Percentiles rank a stretch among this genome's conserved stretches.
These are phyloP conservation scores for Triticum turgidum DNA, from an alignment of 176 grass and related monocot genomes.

Conservation along the genomic window DNA sequence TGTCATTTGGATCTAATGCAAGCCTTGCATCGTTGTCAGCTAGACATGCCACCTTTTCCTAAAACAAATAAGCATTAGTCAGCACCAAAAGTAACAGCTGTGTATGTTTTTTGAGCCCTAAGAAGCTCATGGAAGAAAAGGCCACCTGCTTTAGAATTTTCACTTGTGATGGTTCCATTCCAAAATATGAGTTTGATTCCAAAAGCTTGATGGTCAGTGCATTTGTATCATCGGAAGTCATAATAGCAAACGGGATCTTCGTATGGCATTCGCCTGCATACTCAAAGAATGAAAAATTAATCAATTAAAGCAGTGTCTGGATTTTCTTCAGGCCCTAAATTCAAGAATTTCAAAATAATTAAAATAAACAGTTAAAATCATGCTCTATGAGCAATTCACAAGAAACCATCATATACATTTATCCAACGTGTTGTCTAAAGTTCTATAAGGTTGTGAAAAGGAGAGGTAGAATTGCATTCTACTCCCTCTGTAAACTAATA, in stretches of 20 bases:
- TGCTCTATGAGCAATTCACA: background rate
- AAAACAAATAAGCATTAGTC: slow-evolving; percentile 9
- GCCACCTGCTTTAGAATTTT: slow-evolving; percentile 90
- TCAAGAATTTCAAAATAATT: background rate
- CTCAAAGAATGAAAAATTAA: slow-evolving; percentile 3
- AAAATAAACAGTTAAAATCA: background rate
- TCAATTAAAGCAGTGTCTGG: background rate
- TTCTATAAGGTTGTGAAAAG: background rate
- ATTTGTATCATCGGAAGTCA: slow-evolving; percentile 98
- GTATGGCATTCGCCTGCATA: slow-evolving; percentile 39
- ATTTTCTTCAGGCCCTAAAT: background rate
- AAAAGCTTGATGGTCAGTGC: slow-evolving; percentile 66
- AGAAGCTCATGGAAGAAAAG: slow-evolving; percentile 11
- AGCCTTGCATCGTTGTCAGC: slow-evolving; percentile 86
- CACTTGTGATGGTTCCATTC: slow-evolving; percentile 89
- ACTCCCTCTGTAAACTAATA: too few relatives aligned
- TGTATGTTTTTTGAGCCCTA: background rate
- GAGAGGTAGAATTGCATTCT: background rate
- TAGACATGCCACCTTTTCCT: slow-evolving; percentile 98
- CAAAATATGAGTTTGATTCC: slow-evolving; percentile 90
- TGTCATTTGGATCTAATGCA: slow-evolving; percentile 87
- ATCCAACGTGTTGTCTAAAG: background rate
- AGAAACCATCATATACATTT: background rate
- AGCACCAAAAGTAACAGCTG: background rate
- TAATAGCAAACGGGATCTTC: slow-evolving; percentile 91